phyloP scores from a whole-genome alignment of 2,329 filamentous ascomycete species.

The Xylariomycetidae sp. region DNA sequence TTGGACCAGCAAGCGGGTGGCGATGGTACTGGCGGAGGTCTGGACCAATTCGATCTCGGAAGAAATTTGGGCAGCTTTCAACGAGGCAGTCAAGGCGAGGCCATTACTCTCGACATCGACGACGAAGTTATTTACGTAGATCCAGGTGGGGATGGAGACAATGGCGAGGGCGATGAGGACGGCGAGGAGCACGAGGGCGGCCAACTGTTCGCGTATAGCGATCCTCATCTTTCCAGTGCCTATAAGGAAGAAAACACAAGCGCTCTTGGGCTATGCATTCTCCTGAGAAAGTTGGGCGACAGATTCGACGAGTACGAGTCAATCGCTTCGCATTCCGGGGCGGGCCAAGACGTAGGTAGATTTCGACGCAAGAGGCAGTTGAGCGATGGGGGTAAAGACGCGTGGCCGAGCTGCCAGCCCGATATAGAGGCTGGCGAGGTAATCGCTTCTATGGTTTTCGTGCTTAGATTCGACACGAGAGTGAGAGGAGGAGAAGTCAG shows the following conservation, averaged over 20 bases:
- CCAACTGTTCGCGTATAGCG: conserved; percentile 83
- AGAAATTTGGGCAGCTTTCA: conserved; percentile 78
- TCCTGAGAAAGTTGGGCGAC: conserved; percentile 9
- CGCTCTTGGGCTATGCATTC: conserved; percentile 26
- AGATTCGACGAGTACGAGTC: no score
- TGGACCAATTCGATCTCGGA: conserved; percentile 76
- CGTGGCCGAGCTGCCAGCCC: no score
- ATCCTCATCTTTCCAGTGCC: conserved; percentile 63
- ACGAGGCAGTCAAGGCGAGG: conserved; percentile 73
- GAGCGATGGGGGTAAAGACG: no score
- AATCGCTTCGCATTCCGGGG: conserved; percentile 8
- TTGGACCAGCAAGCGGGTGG: conserved; percentile 61
- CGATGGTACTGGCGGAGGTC: conserved; percentile 67
- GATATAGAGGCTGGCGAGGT: no score
- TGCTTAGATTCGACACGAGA: no score
- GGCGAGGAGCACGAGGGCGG: conserved; percentile 69
- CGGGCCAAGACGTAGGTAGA: conserved; percentile 6
- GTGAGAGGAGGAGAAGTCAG: no score
- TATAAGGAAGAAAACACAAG: conserved; percentile 23
- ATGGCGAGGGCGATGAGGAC: conserved; percentile 72
- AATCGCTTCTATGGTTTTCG: no score
- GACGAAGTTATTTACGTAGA: conserved; percentile 53
- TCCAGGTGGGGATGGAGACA: conserved; percentile 71
- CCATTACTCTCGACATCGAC: conserved; percentile 50
- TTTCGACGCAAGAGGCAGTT: conserved; percentile 1